Percentiles rank a stretch among this genome's conserved stretches.
phyloP scores from a whole-genome alignment of 140 eudicot genomes.

The Eryngium alpinum region DNA sequence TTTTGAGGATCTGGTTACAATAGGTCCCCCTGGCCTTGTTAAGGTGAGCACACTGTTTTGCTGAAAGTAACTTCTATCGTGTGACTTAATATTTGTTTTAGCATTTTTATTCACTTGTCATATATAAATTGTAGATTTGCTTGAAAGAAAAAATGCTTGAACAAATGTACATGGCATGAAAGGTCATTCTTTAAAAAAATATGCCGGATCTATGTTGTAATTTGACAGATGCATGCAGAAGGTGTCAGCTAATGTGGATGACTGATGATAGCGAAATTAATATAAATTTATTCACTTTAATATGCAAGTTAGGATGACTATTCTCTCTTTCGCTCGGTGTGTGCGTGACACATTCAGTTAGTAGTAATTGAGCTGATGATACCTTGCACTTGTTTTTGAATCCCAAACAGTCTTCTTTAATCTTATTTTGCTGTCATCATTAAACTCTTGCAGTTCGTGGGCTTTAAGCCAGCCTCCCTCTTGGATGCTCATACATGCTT shows the following conservation, averaged over 20 bases:
- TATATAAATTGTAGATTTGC: no score
- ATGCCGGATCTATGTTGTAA: neutral
- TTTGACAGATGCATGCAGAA: neutral
- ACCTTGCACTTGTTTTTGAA: neutral
- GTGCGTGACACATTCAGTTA: neutral
- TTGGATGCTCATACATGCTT: neutral
- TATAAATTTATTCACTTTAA: neutral
- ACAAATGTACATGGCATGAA: neutral
- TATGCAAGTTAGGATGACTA: neutral
- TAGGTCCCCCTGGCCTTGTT: slow-evolving; percentile 72
- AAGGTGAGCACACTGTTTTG: slow-evolving; percentile 48
- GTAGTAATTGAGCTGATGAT: slow-evolving; percentile 6
- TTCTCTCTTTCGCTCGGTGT: neutral
- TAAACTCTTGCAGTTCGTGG: neutral
- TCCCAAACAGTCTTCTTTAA: neutral
- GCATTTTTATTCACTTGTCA: neutral
- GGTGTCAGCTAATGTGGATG: neutral
- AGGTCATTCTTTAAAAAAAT: neutral
- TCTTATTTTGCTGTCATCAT: neutral
- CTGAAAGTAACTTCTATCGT: neutral
- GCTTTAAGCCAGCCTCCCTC: neutral
- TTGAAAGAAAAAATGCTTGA: neutral
- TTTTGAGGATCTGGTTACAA: slow-evolving; percentile 84
- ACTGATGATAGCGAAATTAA: neutral
- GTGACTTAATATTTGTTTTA: neutral